A percentile compares a stretch with the other conserved stretches of the same genome.
These are phyloP conservation scores for Phialophora macrospora DNA, from an alignment of 2,329 filamentous ascomycete species.

Conservation along the genomic window DNA sequence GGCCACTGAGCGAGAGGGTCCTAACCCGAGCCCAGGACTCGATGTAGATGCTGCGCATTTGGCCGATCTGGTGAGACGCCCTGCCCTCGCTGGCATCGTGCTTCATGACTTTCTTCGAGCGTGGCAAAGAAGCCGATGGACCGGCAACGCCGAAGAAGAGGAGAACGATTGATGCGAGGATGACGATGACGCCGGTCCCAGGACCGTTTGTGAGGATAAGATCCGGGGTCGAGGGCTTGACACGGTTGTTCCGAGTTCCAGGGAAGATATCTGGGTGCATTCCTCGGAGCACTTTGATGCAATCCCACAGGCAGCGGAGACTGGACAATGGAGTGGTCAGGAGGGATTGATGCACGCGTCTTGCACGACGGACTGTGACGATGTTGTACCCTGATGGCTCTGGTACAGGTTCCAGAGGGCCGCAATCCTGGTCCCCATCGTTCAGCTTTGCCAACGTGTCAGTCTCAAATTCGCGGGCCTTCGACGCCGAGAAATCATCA, in stretches of 20 bases:
- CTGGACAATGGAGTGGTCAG: slow-evolving; percentile 63
- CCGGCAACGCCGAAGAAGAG: slow-evolving; percentile 52
- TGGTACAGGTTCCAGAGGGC: too few species aligned
- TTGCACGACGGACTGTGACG: slow-evolving; percentile 73
- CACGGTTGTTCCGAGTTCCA: slow-evolving; percentile 22
- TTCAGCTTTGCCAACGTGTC: slow-evolving; percentile 67
- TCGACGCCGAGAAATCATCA: slow-evolving; percentile 71
- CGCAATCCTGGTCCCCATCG: slow-evolving; percentile 29
- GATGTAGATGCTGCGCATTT: slow-evolving; percentile 79
- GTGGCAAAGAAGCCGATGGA: slow-evolving; percentile 44
- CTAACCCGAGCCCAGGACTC: slow-evolving; percentile 91
- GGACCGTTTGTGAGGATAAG: slow-evolving; percentile 87
- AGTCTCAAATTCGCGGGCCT: slow-evolving; percentile 69
- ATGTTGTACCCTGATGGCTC: slow-evolving; percentile 60
- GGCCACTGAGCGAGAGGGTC: slow-evolving; percentile 82
- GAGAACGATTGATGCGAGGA: slow-evolving; percentile 62
- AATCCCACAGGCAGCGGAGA: slow-evolving; percentile 67
- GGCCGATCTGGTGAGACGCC: slow-evolving; percentile 37
- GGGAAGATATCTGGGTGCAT: slow-evolving; percentile 44
- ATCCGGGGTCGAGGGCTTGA: slow-evolving; percentile 62
- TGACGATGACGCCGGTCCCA: slow-evolving; percentile 79
- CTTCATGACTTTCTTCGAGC: slow-evolving; percentile 32
- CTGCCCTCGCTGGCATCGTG: not conserved
- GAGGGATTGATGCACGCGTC: slow-evolving; percentile 77
- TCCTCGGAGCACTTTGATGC: slow-evolving; percentile 61